Conservation (phyloP, 2,329 filamentous ascomycete genomes). For the Coccinonectria pachysandricola region DNA sequence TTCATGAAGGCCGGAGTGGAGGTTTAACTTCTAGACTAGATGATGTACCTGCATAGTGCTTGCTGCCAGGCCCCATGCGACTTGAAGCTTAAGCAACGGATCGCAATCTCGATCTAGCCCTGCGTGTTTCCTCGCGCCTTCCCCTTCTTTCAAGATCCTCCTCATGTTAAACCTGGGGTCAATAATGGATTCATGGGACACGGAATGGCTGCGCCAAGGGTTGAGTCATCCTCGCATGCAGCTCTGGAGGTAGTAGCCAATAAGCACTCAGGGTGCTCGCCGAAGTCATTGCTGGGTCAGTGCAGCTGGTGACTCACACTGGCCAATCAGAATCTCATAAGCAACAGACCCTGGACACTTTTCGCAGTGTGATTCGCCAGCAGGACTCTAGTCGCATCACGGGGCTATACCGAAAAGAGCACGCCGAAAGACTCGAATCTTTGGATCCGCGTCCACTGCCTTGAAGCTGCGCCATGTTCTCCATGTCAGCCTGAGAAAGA, state of each 20-base stretch:
- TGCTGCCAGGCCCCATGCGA: too few species aligned
- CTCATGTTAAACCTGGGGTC: slow-evolving; percentile 15
- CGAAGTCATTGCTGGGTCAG: slow-evolving; percentile 22
- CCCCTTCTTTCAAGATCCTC: slow-evolving; percentile 4
- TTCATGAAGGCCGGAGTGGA: neutral
- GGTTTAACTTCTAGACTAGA: too few species aligned
- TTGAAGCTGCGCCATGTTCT: slow-evolving; percentile 24
- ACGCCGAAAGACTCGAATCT: slow-evolving; percentile 37
- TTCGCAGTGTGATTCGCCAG: slow-evolving; percentile 18
- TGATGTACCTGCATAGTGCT: too few species aligned
- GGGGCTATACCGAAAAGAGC: slow-evolving; percentile 29
- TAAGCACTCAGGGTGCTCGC: slow-evolving; percentile 20
- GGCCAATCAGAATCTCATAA: slow-evolving; percentile 18
- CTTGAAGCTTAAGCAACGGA: too few species aligned
- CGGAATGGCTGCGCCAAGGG: too few species aligned
- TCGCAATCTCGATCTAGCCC: too few species aligned
- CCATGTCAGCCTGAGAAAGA: slow-evolving; percentile 14
- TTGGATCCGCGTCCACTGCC: too few species aligned
- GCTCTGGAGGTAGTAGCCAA: slow-evolving; percentile 22
- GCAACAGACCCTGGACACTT: slow-evolving; percentile 5
- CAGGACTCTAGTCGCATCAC: slow-evolving; percentile 1
- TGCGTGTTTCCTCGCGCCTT: too few species aligned
- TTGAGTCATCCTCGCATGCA: slow-evolving; percentile 23
- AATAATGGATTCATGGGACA: too few species aligned
- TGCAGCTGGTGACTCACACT: slow-evolving; percentile 13